Evolutionary conservation across 306 rosid species (phyloP).

Genomic region (Pterocarpus santalinus): DNA sequence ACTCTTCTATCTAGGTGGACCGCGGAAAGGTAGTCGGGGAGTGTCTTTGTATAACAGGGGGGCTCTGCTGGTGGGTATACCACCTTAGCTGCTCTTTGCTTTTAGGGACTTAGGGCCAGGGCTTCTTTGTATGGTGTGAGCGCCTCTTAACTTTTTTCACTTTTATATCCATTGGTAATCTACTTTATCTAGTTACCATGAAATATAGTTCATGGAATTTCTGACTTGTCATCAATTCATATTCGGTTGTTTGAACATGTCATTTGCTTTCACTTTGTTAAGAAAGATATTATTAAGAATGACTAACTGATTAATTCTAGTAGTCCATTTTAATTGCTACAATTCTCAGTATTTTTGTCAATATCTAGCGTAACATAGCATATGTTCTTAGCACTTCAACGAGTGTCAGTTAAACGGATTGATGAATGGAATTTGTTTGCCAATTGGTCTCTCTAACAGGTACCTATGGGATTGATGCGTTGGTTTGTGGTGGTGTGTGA

Average conservation of each 20-base stretch:
- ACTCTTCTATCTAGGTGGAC: conserved; percentile 65
- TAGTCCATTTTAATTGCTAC: too few relatives aligned
- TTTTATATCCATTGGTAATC: too few relatives aligned
- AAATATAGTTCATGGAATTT: conserved; percentile 22
- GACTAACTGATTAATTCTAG: too few relatives aligned
- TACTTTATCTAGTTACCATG: conserved; percentile 7
- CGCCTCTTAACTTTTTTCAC: conserved; percentile 34
- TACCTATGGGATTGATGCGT: too few relatives aligned
- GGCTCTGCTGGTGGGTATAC: conserved; percentile 98
- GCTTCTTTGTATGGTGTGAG: conserved; percentile 95
- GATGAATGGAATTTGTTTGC: conserved; percentile 13
- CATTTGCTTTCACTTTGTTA: neutral
- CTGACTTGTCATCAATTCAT: conserved; percentile 14
- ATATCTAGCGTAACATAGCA: neutral
- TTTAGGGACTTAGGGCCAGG: conserved; percentile 83
- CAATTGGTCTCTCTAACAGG: conserved; percentile 58
- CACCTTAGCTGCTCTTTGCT: conserved; percentile 92
- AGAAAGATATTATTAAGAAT: too few relatives aligned
- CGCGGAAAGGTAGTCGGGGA: conserved; percentile 83
- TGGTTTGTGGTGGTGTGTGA: too few relatives aligned
- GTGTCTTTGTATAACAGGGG: conserved; percentile 89
- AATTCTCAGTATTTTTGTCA: neutral
- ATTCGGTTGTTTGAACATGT: conserved; percentile 30
- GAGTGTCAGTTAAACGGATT: neutral
- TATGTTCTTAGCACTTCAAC: neutral